phyloP scores from a whole-genome alignment of 1,284 basidiomycete genomes.

The Wallemia ichthyophaga region DNA sequence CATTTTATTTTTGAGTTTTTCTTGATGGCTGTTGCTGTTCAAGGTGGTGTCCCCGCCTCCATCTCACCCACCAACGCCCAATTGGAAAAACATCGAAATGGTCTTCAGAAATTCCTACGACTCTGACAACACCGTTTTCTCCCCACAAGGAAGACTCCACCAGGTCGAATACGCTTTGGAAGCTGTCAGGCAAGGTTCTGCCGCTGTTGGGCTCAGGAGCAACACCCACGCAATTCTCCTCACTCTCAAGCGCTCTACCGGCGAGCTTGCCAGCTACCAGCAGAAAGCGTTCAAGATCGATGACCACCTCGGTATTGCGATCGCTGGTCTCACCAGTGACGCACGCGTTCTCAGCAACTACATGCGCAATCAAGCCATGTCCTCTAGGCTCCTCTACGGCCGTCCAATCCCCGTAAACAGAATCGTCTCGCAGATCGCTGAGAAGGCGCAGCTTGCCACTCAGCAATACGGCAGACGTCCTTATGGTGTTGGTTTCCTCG shows the following conservation, averaged over 20 bases:
- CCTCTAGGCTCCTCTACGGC: constrained; percentile 75
- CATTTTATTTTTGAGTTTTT: too few relatives aligned
- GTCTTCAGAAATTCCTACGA: constrained; percentile 55
- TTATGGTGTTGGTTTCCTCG: constrained; percentile 95
- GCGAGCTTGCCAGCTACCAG: constrained; percentile 91
- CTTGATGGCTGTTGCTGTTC: too few relatives aligned
- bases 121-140: constrained; percentile 88
- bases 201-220: constrained; percentile 78
- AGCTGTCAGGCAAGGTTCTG: constrained; percentile 97
- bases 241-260: constrained; percentile 92
- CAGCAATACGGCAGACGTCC: constrained; percentile 93
- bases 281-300: constrained; percentile 99
- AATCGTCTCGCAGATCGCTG: constrained; percentile 72
- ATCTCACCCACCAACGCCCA: neutral
- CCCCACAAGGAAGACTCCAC: constrained; percentile 59
- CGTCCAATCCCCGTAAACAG: constrained; percentile 79
- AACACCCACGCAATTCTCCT: constrained; percentile 83
- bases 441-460: constrained; percentile 96
- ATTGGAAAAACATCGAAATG: neutral
- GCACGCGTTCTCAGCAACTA: constrained; percentile 94
- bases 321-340: constrained; percentile 90
- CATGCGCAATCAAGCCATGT: constrained; percentile 97
- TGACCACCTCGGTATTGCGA: constrained; percentile 93
- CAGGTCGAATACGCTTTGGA: constrained; percentile 99
- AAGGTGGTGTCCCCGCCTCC: too few relatives aligned